Evolutionary conservation across 225 moss, liverwort and hornwort species (phyloP), one percentile per base, ranked within the genome.

Genomic region (Rhytidiadelphus loreus): DNA sequence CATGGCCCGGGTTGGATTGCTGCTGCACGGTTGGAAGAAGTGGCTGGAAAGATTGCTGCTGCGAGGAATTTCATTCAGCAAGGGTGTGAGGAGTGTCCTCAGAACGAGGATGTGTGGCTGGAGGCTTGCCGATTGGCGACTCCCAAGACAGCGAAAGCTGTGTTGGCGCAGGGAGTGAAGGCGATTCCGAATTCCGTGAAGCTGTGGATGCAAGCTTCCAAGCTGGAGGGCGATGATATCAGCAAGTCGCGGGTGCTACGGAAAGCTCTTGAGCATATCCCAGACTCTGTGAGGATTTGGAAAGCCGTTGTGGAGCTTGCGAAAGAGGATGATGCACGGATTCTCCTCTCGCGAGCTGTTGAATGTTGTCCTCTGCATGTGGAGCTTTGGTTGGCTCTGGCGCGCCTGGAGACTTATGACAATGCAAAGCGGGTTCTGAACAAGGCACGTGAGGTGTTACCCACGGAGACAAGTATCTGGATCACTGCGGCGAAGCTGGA

Each of bases 1-100:
- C 98, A 99, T 46, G 97, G 94, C 5, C 96, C 96, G 6, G 97
- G 96, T 71, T 99, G 97, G 97, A 99, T 99, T 85, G 98, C 96
- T 56, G 98, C 96, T 35, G 98, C 98, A 16, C 93, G 96, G 72
- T 81, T 98, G 85, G 98, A 99, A 89, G 98, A 99, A 83, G 98
- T 99, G 68, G 98, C 96, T 57, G 97, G 97, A 28, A 97, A 97
- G 82, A 90, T 96, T 85, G 96, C 94, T 87, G 96, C 97, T 53
- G 98, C 96, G 25, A 93, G 96, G 81, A 93, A 94, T 89, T 99
- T 97, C 69, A 97, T 96, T 66, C 96, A 97, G 77, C 96, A 94
- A 86, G 98, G 97, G 4, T 99, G 96, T 80, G 96, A 99, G 58
- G 97, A 99, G 88, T 99, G 98, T 90, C 96, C 96, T 24, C 94